A percentile compares a stretch with the other conserved stretches of the same genome.
Evolutionary conservation across 345 rosid species (phyloP).

Genomic region (Syzygium jambos): DNA sequence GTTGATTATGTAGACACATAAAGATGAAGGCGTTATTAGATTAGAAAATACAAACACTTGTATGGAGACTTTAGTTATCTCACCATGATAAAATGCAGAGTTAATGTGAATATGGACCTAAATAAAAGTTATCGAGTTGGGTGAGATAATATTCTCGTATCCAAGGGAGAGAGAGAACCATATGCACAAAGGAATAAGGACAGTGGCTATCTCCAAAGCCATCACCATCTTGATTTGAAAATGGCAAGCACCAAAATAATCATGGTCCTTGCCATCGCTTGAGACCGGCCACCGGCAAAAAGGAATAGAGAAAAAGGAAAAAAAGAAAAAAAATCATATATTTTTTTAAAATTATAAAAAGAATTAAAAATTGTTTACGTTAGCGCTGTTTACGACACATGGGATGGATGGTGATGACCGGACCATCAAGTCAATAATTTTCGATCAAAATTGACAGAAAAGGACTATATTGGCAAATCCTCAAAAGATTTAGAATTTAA

Average conservation of each 20-base stretch:
- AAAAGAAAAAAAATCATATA: too few species aligned
- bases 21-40: too few species aligned
- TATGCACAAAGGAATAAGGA: background rate
- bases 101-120: background rate
- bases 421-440: too few species aligned
- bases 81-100: background rate
- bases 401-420: fast-evolving
- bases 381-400: fast-evolving
- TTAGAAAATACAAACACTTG: background rate
- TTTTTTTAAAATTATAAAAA: too few species aligned
- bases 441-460: too few species aligned
- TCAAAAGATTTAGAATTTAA: too few species aligned
- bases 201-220: too few species aligned
- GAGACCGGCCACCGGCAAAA: fast-evolving
- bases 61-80: background rate
- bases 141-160: background rate
- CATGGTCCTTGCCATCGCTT: fast-evolving
- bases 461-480: too few species aligned
- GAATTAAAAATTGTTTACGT: too few species aligned
- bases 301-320: fast-evolving
- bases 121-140: background rate
- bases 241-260: background rate
- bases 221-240: background rate
- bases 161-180: background rate
- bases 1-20: too few species aligned